A percentile compares a stretch with the other conserved stretches of the same genome.
Conservation (phyloP, 495 filamentous ascomycete species). For the Xylaria telfairii region DNA sequence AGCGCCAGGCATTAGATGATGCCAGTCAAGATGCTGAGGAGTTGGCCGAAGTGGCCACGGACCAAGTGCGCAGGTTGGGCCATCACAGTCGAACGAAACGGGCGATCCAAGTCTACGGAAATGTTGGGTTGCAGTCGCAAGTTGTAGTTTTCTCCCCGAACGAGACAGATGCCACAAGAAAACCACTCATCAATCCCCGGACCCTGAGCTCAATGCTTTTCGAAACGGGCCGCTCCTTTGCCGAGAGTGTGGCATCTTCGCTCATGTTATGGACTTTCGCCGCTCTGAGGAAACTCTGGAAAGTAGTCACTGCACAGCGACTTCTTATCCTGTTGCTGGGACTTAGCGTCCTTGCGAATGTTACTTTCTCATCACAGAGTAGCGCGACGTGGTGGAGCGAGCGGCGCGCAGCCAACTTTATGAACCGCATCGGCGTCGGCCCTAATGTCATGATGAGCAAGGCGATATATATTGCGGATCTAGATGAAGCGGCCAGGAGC, state of each 20-base stretch:
- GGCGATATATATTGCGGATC: conserved; percentile 80
- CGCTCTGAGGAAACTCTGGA: conserved; percentile 66
- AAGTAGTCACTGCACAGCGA: conserved; percentile 73
- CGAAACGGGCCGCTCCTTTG: conserved; percentile 70
- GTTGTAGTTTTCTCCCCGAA: conserved; percentile 66
- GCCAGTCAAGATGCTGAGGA: conserved; percentile 83
- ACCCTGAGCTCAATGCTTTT: conserved; percentile 71
- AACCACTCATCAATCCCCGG: conserved; percentile 67
- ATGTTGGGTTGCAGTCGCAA: conserved; percentile 75
- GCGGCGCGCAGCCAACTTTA: conserved; percentile 76
- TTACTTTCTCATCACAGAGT: conserved; percentile 70
- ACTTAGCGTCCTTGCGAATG: conserved; percentile 71
- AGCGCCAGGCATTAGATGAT: conserved; percentile 80
- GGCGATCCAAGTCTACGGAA: conserved; percentile 88
- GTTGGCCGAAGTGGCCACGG: conserved; percentile 81
- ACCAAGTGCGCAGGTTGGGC: conserved; percentile 84
- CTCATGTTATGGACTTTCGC: conserved; percentile 77
- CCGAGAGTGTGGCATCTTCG: conserved; percentile 72
- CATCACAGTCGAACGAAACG: conserved; percentile 85
- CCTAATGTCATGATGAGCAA: conserved; percentile 82
- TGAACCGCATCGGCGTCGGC: conserved; percentile 78
- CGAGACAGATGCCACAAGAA: conserved; percentile 45
- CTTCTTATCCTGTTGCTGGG: conserved; percentile 72
- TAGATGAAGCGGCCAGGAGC: conserved; percentile 69
- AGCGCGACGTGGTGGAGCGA: conserved; percentile 84